Evolutionary conservation across 208 protist genomes (phyloP), one percentile per base, ranked within the genome.

Genomic region (Trypanosoma mega): DNA sequence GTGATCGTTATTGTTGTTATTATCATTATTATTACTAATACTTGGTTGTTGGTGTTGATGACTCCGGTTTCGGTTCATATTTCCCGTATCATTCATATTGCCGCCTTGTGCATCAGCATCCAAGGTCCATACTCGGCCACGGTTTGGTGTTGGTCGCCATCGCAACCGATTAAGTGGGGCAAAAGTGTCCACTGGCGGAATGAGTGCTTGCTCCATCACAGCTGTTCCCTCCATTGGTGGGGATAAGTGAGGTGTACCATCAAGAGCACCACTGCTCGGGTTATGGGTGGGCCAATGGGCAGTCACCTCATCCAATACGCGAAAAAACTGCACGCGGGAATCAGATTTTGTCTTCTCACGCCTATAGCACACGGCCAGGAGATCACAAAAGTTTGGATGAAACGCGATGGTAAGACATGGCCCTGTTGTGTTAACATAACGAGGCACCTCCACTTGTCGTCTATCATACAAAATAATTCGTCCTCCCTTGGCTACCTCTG

Each of bases 401-500:
- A 92, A 93, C 31, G 72, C 68, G 12, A 70, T 69, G 12, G 78
- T 59, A 16, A 92, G 73, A 36, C 81, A 80, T 1, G 80, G 76
- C 6, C 84, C 85, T 26, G 56, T 71, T n/a, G 78, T 67, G 30
- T 78, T 57, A 16, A 94, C 58, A 29, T 44, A 45, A 2, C 72
- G 69, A 60, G 66, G 75, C 12, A 81, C 67, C 43, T 88, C 81
- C 37, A 90, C 78, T 23, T 83, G 76, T 3, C 81, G 83, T 9
- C 80, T 74, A 60, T 93, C 83, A 65, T 87, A 95, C 14, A 95
- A 61, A 7, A 90, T 58, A 16, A 95, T 59, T 53, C 83, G 74
- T 0, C 87, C 87, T 6, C 62, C 67, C 7, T 70, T 74, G 2
- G 49, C 39, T 26, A 50, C 45, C 27, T 95, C 82, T 14, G 77